Evolutionary conservation across 1,284 basidiomycete species (phyloP), one percentile per base, ranked within the genome.

Genomic region (Violaceomyces palustris): DNA sequence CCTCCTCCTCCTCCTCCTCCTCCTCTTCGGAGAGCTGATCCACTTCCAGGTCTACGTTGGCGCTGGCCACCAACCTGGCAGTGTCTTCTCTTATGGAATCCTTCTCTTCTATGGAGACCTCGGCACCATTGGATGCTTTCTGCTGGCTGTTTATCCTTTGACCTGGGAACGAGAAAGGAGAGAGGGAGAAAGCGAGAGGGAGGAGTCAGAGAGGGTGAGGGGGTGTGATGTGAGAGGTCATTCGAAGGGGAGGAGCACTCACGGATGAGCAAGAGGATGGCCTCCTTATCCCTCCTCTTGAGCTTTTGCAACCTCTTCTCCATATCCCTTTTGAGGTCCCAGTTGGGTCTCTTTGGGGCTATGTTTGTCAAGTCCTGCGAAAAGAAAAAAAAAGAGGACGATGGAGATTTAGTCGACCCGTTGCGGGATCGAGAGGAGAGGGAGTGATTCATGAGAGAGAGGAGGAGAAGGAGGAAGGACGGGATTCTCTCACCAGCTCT

Each of bases 291-390:
- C 74, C 83, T 83, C 52, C 87, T 79, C 69, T 94, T 88, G n/a
- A 97, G 78, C 72, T 85, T 92, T 10, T 82, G 80, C 40, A 93
- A 78, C 67, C 92, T 87, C 76, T 86, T 88, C 45, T 89, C 87
- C 75, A 92, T 83, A 69, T 96, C 90, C 35, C 92, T 83, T 74
- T 93, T 96, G 57, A 98, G 77, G 75, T 97, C 93, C 92, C 93
- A 97, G 74, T 97, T 97, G 9, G 87, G 83, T 37, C 89, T 81
- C 78, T 92, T 93, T 1, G 93, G 93, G 21, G 92, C 92, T 59
- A 98, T 96, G 71, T 94, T 97, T 72, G 90, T 87, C 21, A 97
- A 79, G 69, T 97, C 90, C 90, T 94, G 69, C 7, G 14, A 34
- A 24, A 21, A 18, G 46, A n/a, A n/a, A n/a, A n/a, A n/a, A n/a